phyloP scores from a whole-genome alignment of 1,139 yeast species.

The Suhomyces anneliseae region DNA sequence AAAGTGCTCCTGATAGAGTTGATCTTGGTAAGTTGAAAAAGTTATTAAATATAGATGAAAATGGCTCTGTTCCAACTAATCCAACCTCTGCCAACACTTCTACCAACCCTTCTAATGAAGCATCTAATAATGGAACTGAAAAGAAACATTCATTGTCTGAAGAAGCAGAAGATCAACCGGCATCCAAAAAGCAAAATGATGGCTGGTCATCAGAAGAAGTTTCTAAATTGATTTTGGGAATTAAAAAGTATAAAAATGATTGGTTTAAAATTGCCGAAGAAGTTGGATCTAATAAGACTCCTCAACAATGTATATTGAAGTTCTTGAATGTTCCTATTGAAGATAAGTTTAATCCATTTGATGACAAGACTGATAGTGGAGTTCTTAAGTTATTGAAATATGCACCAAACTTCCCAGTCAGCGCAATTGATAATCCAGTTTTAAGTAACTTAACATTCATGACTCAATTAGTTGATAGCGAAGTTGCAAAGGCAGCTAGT shows the following conservation, averaged over 20 bases:
- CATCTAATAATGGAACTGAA: conserved; percentile 2
- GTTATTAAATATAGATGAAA: conserved; percentile 31
- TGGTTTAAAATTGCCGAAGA: conserved; percentile 75
- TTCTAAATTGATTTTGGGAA: conserved; percentile 58
- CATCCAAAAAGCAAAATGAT: conserved; percentile 45
- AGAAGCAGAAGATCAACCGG: conserved; percentile 12
- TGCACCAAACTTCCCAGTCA: conserved; percentile 80
- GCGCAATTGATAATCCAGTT: conserved; percentile 88
- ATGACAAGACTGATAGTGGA: conserved; percentile 37
- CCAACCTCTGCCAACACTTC: neutral
- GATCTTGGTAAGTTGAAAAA: conserved; percentile 59
- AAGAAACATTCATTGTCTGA: conserved; percentile 11
- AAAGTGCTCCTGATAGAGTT: conserved; percentile 53
- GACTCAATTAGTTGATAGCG: conserved; percentile 84
- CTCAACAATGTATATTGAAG: conserved; percentile 78
- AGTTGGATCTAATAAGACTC: conserved; percentile 63
- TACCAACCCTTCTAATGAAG: neutral
- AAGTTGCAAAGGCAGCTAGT: conserved; percentile 82
- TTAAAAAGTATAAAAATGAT: conserved; percentile 59
- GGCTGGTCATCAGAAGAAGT: conserved; percentile 70
- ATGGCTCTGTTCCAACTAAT: conserved; percentile 4
- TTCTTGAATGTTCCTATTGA: conserved; percentile 82
- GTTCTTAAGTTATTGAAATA: conserved; percentile 62
- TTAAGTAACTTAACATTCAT: conserved; percentile 86
- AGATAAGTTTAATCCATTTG: conserved; percentile 51